Evolutionary conservation across 2,329 filamentous ascomycete genomes (phyloP).

Genomic region (Fragosphaeria purpurea): DNA sequence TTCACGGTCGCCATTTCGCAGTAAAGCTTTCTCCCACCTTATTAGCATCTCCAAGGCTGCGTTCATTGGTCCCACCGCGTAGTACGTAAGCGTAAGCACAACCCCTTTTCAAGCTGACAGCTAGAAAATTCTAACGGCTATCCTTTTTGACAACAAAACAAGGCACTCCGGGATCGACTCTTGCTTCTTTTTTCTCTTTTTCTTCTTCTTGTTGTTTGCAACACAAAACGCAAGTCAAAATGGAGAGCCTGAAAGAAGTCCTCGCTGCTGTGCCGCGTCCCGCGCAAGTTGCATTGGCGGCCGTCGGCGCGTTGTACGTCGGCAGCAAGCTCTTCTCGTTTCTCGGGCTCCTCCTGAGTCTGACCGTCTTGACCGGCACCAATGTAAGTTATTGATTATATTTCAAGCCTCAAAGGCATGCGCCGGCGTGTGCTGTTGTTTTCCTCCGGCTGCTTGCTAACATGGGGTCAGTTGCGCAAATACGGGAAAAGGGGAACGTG

Average conservation of each 20-base stretch:
- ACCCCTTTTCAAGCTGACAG: no score
- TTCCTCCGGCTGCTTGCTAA: background rate
- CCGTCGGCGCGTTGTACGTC: conserved; percentile 50
- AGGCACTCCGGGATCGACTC: no score
- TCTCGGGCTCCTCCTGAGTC: conserved; percentile 51
- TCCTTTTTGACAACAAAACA: no score
- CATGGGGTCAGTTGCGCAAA: conserved; percentile 57
- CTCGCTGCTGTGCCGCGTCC: conserved; percentile 32
- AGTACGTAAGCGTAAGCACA: no score
- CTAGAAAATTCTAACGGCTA: no score
- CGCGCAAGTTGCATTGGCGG: conserved; percentile 34
- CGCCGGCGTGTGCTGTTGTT: no score
- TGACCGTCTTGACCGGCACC: conserved; percentile 57
- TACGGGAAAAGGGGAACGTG: conserved; percentile 89
- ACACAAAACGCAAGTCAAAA: conserved; percentile 4
- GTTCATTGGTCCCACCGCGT: no score
- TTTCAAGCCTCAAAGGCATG: background rate
- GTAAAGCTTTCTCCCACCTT: no score
- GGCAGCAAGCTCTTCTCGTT: conserved; percentile 47
- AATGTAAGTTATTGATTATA: conserved; percentile 36
- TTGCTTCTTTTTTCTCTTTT: no score
- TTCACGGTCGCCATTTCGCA: no score
- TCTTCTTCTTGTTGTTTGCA: no score
- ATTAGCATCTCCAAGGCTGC: no score
- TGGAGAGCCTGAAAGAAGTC: conserved; percentile 24